A percentile compares a stretch with the other conserved stretches of the same genome.
Evolutionary conservation across 768 basidiomycete genomes (phyloP).

Genomic region (Lactifluus rugatus): DNA sequence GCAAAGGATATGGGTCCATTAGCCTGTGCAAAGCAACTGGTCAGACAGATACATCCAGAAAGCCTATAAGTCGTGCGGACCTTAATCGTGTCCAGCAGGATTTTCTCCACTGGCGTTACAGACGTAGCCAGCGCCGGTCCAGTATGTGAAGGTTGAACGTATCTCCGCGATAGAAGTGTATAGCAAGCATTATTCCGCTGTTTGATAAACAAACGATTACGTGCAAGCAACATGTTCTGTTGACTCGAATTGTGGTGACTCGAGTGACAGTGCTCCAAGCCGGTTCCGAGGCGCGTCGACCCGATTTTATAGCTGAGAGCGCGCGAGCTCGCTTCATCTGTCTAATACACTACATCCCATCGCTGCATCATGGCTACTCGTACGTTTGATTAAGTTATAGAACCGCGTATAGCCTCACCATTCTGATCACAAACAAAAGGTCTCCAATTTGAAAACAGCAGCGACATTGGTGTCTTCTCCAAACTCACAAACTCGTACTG

Average conservation of each 20-base stretch:
- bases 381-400: slow-evolving; percentile 31
- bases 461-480: slow-evolving; percentile 93
- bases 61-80: slow-evolving; percentile 30
- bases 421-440: slow-evolving; percentile 35
- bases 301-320: background rate
- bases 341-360: background rate
- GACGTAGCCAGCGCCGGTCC: background rate
- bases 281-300: background rate
- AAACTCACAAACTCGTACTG: slow-evolving; percentile 99
- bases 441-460: slow-evolving; percentile 88
- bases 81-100: slow-evolving; percentile 64
- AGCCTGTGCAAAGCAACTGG: slow-evolving; percentile 36
- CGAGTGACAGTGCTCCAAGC: background rate
- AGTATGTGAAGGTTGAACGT: background rate
- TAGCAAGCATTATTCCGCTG: background rate
- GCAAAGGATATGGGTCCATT: slow-evolving; percentile 85
- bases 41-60: background rate
- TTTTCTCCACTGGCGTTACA: slow-evolving; percentile 41
- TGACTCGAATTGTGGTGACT: slow-evolving; percentile 2
- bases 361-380: slow-evolving; percentile 52
- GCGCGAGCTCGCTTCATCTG: background rate
- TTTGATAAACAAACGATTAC: background rate
- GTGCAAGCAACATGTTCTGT: background rate
- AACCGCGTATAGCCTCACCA: background rate
- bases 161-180: background rate